Base-by-base conservation (phyloP, 2,329 filamentous ascomycete genomes). In the Thielaviopsis musarum region DNA sequence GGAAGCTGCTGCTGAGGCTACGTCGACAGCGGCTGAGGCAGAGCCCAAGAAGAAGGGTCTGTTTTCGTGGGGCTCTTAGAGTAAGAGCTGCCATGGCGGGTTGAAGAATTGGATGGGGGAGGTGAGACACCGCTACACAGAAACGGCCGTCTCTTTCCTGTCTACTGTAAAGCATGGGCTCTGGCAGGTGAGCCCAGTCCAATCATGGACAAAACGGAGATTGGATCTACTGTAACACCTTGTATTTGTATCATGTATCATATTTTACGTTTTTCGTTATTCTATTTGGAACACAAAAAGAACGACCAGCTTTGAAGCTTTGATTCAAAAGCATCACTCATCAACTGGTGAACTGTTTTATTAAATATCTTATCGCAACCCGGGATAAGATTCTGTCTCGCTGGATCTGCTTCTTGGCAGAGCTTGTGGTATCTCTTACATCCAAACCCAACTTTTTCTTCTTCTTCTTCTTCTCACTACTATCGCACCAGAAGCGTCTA, bases 401-500 rank as follows among this genome's bases (percentile, higher is more conserved):
- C n/a, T 49, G 9, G 19, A n/a, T 49, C 45, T 49, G 7, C 17
- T 45, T 49, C n/a, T 17, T 49, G 19, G 17, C 41, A 19, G 45
- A 49, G 45, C 45, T 19, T 49, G 17, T 49, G 45, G 45, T 49
- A 49, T 49, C 45, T 49, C 7, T 19, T n/a, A 53, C 5, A 19
- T 53, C n/a, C 24, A 15, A 30, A 53, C 15, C 48, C 17, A 22
- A 15, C 13, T 54, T 45, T 13, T 52, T 24, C 19, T 5, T 22
- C 10, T 28, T 1, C 13, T 54, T 45, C n/a, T 52, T 24, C 19
- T 5, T 22, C 10, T 28, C 1, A 45, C 12, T 55, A 17, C 6
- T 21, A 41, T 24, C 17, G 38, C 45, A 54, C 24, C 19, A 13
- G 19, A 45, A 57, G 59, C 59, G 53, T 59, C 41, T 70, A 81